Percentiles rank a stretch among this genome's conserved stretches.
Conservation (phyloP, 805 yeast genomes). For the Wickerhamia fluorescens region DNA sequence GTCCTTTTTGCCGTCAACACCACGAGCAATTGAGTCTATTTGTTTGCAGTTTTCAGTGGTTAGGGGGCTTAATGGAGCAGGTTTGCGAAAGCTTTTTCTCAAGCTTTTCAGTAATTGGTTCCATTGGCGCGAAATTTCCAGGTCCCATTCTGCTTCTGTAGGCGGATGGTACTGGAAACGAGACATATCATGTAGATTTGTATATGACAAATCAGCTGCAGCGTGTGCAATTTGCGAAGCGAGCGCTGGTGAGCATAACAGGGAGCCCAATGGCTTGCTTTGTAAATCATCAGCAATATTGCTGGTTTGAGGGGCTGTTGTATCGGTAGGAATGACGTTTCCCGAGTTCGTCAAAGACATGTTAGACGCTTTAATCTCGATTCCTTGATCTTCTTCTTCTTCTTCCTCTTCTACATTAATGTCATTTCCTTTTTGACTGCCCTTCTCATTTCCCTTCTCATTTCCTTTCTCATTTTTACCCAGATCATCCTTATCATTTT, state of each 20-base stretch:
- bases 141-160: conserved; percentile 56
- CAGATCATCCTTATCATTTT: conserved; percentile 6
- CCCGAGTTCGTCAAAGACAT: conserved; percentile 6
- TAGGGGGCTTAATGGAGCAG: conserved; percentile 59
- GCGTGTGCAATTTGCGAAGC: conserved; percentile 12
- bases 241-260: conserved; percentile 23
- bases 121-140: conserved; percentile 64
- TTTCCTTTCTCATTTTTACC: conserved; percentile 2
- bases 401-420: background rate
- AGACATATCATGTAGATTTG: conserved; percentile 14
- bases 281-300: conserved; percentile 5
- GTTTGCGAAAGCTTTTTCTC: conserved; percentile 64
- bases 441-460: background rate
- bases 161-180: conserved; percentile 37
- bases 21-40: conserved; percentile 67
- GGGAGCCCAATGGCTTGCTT: conserved; percentile 15
- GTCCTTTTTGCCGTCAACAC: conserved; percentile 74
- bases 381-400: conserved; percentile 1
- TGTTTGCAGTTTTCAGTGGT: conserved; percentile 46
- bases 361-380: background rate
- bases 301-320: background rate
- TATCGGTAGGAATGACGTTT: conserved; percentile 2
- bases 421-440: background rate
- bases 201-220: conserved; percentile 19
- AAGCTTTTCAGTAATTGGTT: conserved; percentile 45